Percentiles rank a stretch among this genome's conserved stretches.
phyloP scores from a whole-genome alignment of 2,329 filamentous ascomycete species.

The Cercospora sp. region DNA sequence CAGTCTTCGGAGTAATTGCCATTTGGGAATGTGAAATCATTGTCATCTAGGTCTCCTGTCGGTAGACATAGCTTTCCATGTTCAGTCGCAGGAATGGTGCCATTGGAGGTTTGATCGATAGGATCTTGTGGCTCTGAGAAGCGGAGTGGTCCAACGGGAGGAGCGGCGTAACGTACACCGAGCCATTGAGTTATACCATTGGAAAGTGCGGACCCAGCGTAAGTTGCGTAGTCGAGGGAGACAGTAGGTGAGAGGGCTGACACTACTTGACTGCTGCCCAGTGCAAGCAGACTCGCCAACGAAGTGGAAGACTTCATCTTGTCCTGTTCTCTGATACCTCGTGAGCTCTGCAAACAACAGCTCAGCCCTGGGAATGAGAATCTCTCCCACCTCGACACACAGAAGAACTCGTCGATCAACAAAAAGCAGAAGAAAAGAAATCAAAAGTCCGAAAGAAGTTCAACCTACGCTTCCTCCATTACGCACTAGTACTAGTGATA shows the following conservation, averaged over 20 bases:
- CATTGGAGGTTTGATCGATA: constrained; percentile 36
- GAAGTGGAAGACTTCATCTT: not conserved
- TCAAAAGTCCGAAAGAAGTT: not conserved
- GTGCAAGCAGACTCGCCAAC: not conserved
- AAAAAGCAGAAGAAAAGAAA: not conserved
- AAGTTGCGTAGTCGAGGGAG: constrained; percentile 66
- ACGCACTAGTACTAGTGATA: not conserved
- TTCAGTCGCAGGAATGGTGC: constrained; percentile 55
- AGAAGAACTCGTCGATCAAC: not conserved
- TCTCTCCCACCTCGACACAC: not conserved
- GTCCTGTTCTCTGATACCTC: not conserved
- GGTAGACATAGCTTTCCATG: constrained; percentile 42
- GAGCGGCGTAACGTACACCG: constrained; percentile 71
- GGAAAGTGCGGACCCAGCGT: constrained; percentile 56
- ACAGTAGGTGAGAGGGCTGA: constrained; percentile 49
- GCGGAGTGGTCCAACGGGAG: constrained; percentile 64
- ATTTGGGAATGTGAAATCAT: not conserved
- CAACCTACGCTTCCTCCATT: not conserved
- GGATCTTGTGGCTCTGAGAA: constrained; percentile 70
- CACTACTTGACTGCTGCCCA: not conserved
- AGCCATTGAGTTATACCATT: constrained; percentile 70
- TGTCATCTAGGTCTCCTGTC: not conserved
- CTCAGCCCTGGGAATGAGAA: not conserved
- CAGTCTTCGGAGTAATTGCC: constrained; percentile 58
- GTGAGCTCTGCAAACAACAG: not conserved